Evolutionary conservation across 2,329 filamentous ascomycete species (phyloP), one percentile per base, ranked within the genome.

Genomic region (Thyridium curvatum): DNA sequence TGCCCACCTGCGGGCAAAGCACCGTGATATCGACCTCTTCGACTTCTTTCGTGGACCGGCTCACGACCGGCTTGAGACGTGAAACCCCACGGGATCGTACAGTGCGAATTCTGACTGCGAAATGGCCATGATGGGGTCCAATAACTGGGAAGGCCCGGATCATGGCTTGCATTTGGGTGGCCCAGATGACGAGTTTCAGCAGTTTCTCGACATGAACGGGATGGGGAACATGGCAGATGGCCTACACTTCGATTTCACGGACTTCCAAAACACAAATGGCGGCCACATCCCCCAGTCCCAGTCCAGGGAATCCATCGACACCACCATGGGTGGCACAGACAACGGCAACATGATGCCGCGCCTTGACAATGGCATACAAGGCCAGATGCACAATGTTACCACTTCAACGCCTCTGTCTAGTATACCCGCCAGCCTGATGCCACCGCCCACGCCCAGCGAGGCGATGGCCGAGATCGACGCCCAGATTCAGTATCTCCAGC

Each of bases 401-500:
- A 66, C 64, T 5, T 34, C 36, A 12, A 48, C 57, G 8, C 72
- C 74, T 40, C 49, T 69, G 32, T 52, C 66, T 3, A 67, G 21
- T 26, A 26, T 78, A 15, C 56, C 71, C 18, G 62, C 67, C 12
- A 60, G 60, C 40, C 65, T 68, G 54, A 60, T 67, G 42, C 62
- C 66, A 41, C 61, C 65, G 50, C 71, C 68, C 42, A 61, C 62
- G 5, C 62, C 72, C 17, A 65, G 57, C 48, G 74, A 79, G 44
- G 62, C 72, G 43, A 72, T 82, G 39, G 69, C 69, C 29, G 72
- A 75, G 39, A 69, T 83, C 47, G 78, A 84, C 53, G 77, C 77
- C 28, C 79, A 83, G 54, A 82, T 83, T 41, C 75, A 79, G 41
- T 81, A 75, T 47, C 62, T 82, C 18, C 78, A 82, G 53, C 74